Evolutionary conservation across 192 early-diverging fungal species (phyloP), one percentile per base, ranked within the genome.

Genomic region (Podila horticola): DNA sequence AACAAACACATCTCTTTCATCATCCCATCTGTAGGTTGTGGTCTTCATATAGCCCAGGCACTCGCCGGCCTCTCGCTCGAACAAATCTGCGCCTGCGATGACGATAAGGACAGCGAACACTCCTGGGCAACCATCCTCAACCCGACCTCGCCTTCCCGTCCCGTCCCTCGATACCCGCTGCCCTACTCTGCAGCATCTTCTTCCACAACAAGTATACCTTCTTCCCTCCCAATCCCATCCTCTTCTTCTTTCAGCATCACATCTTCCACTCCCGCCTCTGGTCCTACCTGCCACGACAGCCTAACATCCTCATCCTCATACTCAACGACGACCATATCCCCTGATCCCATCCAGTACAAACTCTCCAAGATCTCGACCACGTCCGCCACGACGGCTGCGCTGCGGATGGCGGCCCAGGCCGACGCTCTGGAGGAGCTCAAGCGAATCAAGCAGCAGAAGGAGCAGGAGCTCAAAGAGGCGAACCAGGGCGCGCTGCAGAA

Each of bases 11-110:
- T n/a, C 12, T n/a, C n/a, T n/a, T n/a, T n/a, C n/a, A n/a, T n/a
- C n/a, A n/a, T n/a, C n/a, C n/a, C n/a, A n/a, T n/a, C 28, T 28
- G 22, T 45, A 81, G 77, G 77, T 26, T 81, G 77, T 24, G 77
- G 77, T 52, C 71, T 73, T 9, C 77, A 81, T 33, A 81, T 81
- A 17, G 55, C 77, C 12, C 66, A 81, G 17, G 77, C 67, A n/a
- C 62, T 81, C 8, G 62, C 70, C n/a, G 77, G 77, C 30, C 67
- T 81, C 5, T 58, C 66, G 10, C 70, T 81, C 6, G 71, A 81
- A n/a, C 61, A 81, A 57, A 73, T 81, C 51, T 81, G 77, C 34
- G 67, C 67, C n/a, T 81, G 77, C 48, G 77, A 81, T 28, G 77
- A 81, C 20, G 77, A 81, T 36, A 64, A 59, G 20, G 75, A 79